Evolutionary conservation across 2,329 filamentous ascomycete species (phyloP).

Genomic region (Neofusicoccum laricinum): DNA sequence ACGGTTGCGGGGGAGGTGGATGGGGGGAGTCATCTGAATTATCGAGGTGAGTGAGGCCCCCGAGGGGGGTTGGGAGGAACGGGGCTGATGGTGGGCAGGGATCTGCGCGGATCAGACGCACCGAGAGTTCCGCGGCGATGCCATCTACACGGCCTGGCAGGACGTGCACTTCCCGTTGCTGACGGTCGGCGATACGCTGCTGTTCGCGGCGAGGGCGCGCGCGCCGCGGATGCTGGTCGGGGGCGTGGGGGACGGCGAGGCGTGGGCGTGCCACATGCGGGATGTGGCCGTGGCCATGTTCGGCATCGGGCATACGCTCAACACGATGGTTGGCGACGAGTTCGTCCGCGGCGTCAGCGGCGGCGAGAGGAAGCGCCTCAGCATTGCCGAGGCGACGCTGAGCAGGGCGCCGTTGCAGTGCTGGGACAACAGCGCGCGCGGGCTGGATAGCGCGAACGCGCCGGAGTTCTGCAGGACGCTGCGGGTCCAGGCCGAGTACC

Average conservation of each 20-base stretch:
- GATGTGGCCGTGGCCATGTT: slow-evolving; percentile 75
- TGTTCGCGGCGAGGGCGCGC: slow-evolving; percentile 70
- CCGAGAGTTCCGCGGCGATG: slow-evolving; percentile 74
- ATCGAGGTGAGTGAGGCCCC: slow-evolving; percentile 61
- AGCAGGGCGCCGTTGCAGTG: slow-evolving; percentile 62
- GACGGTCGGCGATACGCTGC: slow-evolving; percentile 74
- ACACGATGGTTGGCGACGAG: slow-evolving; percentile 73
- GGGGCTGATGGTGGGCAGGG: slow-evolving; percentile 37
- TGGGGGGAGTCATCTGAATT: slow-evolving; percentile 71
- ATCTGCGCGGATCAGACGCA: slow-evolving; percentile 72
- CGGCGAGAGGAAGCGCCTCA: slow-evolving; percentile 77
- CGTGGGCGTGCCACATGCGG: slow-evolving; percentile 61
- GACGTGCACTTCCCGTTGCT: slow-evolving; percentile 79
- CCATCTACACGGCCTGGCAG: slow-evolving; percentile 82
- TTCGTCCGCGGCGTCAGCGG: slow-evolving; percentile 72
- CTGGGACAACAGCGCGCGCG: slow-evolving; percentile 77
- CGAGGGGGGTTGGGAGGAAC: neutral
- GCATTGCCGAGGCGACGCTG: slow-evolving; percentile 74
- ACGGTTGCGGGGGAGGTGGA: slow-evolving; percentile 79
- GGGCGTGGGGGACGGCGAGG: slow-evolving; percentile 50
- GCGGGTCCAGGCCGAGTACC: slow-evolving; percentile 65
- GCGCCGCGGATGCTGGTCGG: slow-evolving; percentile 61
- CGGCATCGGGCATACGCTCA: slow-evolving; percentile 69
- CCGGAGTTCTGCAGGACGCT: slow-evolving; percentile 73
- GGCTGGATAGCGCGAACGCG: slow-evolving; percentile 72